phyloP scores from a whole-genome alignment of 805 yeast genomes.

The Blastobotrys chiropterorum region DNA sequence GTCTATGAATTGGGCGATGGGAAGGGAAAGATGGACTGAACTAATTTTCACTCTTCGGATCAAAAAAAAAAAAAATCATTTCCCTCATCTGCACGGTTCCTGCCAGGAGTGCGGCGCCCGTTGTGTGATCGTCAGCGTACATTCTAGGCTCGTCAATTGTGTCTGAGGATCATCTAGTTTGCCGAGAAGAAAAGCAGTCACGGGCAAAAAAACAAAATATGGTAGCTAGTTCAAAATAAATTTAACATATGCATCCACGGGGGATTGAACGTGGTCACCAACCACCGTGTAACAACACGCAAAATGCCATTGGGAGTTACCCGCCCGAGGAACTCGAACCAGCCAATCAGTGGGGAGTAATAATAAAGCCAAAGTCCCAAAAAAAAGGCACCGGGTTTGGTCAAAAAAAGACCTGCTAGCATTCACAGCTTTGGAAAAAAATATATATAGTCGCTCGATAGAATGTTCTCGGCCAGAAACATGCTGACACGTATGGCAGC shows the following conservation, averaged over 20 bases:
- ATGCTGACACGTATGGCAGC: not conserved
- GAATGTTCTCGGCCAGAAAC: not conserved
- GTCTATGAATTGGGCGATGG: conserved; percentile 9
- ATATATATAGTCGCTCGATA: not conserved
- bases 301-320: not conserved
- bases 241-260: not conserved
- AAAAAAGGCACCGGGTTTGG: too few relatives aligned
- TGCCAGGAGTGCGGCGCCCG: not conserved
- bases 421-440: not conserved
- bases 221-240: too few relatives aligned
- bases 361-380: not conserved
- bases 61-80: too few relatives aligned
- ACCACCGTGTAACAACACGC: too few relatives aligned
- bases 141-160: not conserved
- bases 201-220: not conserved
- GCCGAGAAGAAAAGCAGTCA: not conserved
- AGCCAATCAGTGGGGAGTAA: not conserved
- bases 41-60: too few relatives aligned
- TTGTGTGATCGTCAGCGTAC: not conserved
- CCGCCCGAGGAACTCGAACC: not conserved
- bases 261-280: not conserved
- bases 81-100: too few relatives aligned
- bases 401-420: not conserved
- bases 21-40: not conserved
- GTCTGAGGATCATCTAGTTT: not conserved